A percentile compares a stretch with the other conserved stretches of the same genome.
These are phyloP conservation scores for Chrysosporium queenslandicum DNA, from an alignment of 2,329 filamentous ascomycete species.

Conservation along the genomic window DNA sequence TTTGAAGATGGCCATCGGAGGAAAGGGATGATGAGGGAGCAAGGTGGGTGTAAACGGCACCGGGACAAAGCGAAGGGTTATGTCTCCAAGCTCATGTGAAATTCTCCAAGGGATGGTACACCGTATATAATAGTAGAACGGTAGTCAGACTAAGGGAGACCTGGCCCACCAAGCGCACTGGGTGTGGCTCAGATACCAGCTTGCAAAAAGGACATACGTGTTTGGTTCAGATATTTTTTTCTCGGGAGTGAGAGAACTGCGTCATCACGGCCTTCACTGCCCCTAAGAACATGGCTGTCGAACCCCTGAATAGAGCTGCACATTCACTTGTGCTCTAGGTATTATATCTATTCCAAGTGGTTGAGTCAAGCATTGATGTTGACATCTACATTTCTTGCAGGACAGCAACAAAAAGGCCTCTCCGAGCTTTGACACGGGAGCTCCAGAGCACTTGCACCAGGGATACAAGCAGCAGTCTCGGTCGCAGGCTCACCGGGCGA, in stretches of 20 bases:
- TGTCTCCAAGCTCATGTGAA: not conserved
- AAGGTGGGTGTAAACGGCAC: not conserved
- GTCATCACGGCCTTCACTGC: not conserved
- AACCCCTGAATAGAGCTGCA: not conserved
- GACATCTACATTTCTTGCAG: too few relatives aligned
- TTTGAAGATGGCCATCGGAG: constrained; percentile 5
- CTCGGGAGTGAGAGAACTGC: not conserved
- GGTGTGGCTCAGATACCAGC: constrained; percentile 2
- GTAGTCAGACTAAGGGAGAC: too few relatives aligned
- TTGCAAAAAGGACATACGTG: not conserved
- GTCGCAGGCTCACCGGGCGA: not conserved
- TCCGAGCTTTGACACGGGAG: not conserved
- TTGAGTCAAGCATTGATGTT: too few relatives aligned
- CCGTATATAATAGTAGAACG: not conserved
- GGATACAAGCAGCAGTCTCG: too few relatives aligned
- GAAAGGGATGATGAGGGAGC: not conserved
- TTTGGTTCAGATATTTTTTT: not conserved
- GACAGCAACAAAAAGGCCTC: too few relatives aligned
- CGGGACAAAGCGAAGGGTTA: not conserved
- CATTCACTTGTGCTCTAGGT: too few relatives aligned
- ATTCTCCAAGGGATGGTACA: too few relatives aligned
- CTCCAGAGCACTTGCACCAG: too few relatives aligned
- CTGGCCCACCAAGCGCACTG: not conserved
- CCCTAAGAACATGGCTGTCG: too few relatives aligned
- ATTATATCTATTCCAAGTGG: too few relatives aligned